Evolutionary conservation across 306 rosid genomes (phyloP), one percentile per base, ranked within the genome.

Genomic region (Quercus glauca): DNA sequence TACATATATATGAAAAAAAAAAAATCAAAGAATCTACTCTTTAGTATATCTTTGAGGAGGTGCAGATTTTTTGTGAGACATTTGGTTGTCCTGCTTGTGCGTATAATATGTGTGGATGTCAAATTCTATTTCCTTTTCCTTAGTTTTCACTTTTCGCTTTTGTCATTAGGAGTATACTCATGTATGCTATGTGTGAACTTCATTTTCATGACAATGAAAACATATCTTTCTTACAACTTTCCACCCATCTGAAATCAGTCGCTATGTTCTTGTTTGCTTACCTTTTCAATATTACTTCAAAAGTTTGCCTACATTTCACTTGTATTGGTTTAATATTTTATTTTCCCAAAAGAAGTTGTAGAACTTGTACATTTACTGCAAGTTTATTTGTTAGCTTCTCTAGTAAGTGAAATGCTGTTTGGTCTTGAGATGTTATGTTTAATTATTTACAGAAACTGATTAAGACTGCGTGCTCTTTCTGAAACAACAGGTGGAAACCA

Each of bases 401-500:
- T 25, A 1, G 8, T 5, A 26, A 61, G 68, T 61, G 11, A 61
- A 15, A 26, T 4, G 68, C n/a, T 25, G 9, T 25, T 37, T 33
- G 28, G 28, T 26, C 68, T 61, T 23, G 17, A 25, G 68, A 25
- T 61, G 68, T 25, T 14, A 58, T 26, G 19, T 25, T 29, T 37
- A 26, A 14, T 61, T 28, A 26, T 61, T 8, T 17, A 26, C 37
- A 17, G 19, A 23, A 1, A 67, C 52, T 65, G 43, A 65, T 29
- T 65, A 5, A 15, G 37, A 65, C 25, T 35, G 17, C 1, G 9
- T 35, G 21, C 17, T 33, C 3, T 55, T 55, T 75, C 75, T 82
- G 60, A 80, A 73, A 68, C 76, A 51, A 21, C 88, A 94, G 98
- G 90, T 80, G 61, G 85, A 78, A 55, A 58, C 71, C 79, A 76